Base-by-base conservation (phyloP, 2,329 filamentous ascomycete species). In the Aspergillus sp. region DNA sequence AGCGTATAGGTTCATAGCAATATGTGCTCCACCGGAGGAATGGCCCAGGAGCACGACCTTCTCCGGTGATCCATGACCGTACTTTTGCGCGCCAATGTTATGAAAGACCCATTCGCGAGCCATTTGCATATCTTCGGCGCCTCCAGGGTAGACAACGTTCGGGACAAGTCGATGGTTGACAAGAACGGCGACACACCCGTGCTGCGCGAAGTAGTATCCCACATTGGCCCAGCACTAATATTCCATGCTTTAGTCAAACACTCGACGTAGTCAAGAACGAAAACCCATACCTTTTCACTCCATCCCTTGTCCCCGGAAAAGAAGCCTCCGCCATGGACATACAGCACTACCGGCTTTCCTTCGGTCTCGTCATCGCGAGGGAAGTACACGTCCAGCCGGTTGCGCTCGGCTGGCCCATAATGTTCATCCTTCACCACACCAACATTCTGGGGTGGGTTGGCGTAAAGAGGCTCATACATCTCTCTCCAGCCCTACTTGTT, bases 91-190 rank as follows among this genome's bases (percentile, higher is more conserved):
- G 5, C 16, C 16, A 17, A 52, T 52, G 19, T 52, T 42, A 3
- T 25, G n/a, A 29, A n/a, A 52, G 17, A 52, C 31, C 50, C 50
- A 52, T 48, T 52, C 50, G 25, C 50, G 50, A n/a, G 36, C 50
- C 7, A 44, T 13, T 19, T 52, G 44, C 16, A 52, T 48, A 44
- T 52, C 50, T 16, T 52, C 50, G 3, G 50, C 44, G 7, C 50
- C 50, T 16, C 50, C 50, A 17, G 50, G 45, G 21, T 52, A 52
- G 21, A 34, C 17, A 14, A 52, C 50, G 36, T 52, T n/a, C 3
- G 50, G 50, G 3, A 52, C 50, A 1, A 52, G 45, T 11, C 34
- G 50, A 44, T 52, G 50, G 45, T 52, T 52, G 16, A 14, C 20
- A 13, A 52, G 19, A 11, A 52, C 50, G 14, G 36, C 25, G 16